Percentiles rank a stretch among this genome's conserved stretches.
Conservation (phyloP, 2,329 filamentous ascomycete species). For the Calonectria ilicicola region DNA sequence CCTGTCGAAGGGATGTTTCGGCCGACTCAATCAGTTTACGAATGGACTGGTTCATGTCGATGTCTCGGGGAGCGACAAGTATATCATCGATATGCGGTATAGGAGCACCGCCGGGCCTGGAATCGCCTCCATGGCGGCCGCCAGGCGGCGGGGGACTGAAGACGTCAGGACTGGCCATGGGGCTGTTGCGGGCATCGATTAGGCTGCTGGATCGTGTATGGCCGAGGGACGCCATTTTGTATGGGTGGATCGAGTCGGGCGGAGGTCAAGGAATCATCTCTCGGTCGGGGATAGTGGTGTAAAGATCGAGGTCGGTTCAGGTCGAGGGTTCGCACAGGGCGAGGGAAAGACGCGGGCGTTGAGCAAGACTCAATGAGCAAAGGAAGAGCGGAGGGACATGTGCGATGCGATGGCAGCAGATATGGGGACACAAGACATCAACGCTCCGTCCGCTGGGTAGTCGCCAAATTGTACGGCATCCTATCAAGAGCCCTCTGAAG, state of each 20-base stretch:
- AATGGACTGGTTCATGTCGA: slow-evolving; percentile 63
- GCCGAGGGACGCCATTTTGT: slow-evolving; percentile 42
- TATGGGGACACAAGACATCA: slow-evolving; percentile 29
- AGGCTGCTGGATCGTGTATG: slow-evolving; percentile 42
- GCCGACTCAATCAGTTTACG: slow-evolving; percentile 65
- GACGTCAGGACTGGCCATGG: slow-evolving; percentile 48
- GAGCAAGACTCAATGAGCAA: neutral
- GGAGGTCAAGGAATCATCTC: slow-evolving; percentile 26
- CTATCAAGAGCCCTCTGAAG: slow-evolving; percentile 22
- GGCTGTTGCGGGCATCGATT: slow-evolving; percentile 41
- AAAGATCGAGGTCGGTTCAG: slow-evolving; percentile 7
- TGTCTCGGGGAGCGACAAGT: slow-evolving; percentile 57
- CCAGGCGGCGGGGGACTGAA: slow-evolving; percentile 45
- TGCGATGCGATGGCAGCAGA: slow-evolving; percentile 19
- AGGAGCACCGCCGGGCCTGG: slow-evolving; percentile 45
- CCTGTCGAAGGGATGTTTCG: slow-evolving; percentile 67
- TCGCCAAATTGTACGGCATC: slow-evolving; percentile 31
- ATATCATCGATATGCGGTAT: slow-evolving; percentile 68
- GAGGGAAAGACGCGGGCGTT: slow-evolving; percentile 2
- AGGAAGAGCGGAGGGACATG: slow-evolving; percentile 23
- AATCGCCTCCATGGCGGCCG: slow-evolving; percentile 43
- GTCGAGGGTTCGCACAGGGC: slow-evolving; percentile 1
- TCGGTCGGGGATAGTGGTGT: slow-evolving; percentile 12
- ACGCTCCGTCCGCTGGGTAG: slow-evolving; percentile 24
- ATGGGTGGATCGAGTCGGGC: slow-evolving; percentile 12